Evolutionary conservation across 1,284 basidiomycete genomes (phyloP).

Genomic region (Rugiboletus extremiorientalis): DNA sequence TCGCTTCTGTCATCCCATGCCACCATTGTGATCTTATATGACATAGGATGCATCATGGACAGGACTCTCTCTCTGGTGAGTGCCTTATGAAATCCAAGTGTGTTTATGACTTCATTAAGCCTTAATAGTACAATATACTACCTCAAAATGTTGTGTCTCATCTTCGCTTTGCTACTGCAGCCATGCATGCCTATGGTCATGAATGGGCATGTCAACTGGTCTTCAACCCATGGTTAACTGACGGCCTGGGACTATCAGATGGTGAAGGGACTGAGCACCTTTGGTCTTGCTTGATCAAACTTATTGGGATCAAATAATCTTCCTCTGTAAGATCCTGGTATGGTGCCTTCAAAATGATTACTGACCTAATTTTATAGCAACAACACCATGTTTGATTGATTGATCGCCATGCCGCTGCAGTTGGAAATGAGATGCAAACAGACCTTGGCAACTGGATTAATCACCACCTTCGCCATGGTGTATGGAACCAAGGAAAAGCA

Average conservation of each 20-base stretch:
- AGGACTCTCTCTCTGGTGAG: not conserved
- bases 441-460: conserved; percentile 34
- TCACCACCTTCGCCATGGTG: conserved; percentile 5
- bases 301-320: not conserved
- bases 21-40: not conserved
- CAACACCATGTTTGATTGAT: conserved; percentile 30
- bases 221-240: not conserved
- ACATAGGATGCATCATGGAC: not conserved
- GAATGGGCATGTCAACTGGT: conserved; percentile 1
- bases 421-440: conserved; percentile 18
- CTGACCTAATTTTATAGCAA: conserved; percentile 12
- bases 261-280: not conserved
- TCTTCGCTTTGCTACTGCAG: not conserved
- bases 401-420: conserved; percentile 23
- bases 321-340: not conserved
- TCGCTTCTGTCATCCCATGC: not conserved
- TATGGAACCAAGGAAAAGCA: conserved; percentile 9
- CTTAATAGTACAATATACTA: too few species aligned
- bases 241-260: not conserved
- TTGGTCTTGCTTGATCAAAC: not conserved
- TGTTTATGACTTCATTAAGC: not conserved
- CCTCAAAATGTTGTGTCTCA: too few species aligned
- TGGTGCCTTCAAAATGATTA: not conserved
- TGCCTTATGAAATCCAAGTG: not conserved
- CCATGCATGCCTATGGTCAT: too few species aligned